Percentiles rank a stretch among this genome's conserved stretches.
Evolutionary conservation across 1,139 yeast genomes (phyloP).

Genomic region (Suhomyces coccinellae): DNA sequence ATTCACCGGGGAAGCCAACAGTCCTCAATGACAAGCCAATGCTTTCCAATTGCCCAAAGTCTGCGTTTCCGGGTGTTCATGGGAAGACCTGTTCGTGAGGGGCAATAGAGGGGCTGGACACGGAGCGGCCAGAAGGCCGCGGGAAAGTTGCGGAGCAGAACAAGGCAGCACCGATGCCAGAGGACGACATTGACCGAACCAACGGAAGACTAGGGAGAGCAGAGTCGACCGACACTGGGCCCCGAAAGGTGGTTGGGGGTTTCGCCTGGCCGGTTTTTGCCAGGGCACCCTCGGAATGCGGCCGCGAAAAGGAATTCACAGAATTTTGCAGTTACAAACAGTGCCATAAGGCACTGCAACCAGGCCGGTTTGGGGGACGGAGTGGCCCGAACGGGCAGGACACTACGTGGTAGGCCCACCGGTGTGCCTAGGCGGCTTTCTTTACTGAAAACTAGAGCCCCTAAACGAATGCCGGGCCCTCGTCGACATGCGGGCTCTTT

Average conservation of each 20-base stretch:
- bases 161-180: not conserved
- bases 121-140: not conserved
- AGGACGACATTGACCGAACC: too few relatives aligned
- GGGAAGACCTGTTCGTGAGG: not conserved
- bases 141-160: not conserved
- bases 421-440: too few relatives aligned
- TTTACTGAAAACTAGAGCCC: too few relatives aligned
- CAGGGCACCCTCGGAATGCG: slow-evolving; percentile 5
- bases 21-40: too few relatives aligned
- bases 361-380: not conserved
- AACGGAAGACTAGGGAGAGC: too few relatives aligned
- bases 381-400: not conserved
- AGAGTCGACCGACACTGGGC: not conserved
- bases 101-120: slow-evolving; percentile 1
- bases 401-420: not conserved
- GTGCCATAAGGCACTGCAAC: not conserved
- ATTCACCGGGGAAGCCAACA: not conserved
- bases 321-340: not conserved
- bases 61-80: not conserved
- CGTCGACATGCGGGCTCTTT: not conserved
- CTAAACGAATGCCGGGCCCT: too few relatives aligned
- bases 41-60: not conserved
- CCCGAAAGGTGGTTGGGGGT: not conserved
- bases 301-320: not conserved
- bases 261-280: not conserved